Conservation (phyloP, 106 monocot genomes). For the Dioscorea alata region DNA sequence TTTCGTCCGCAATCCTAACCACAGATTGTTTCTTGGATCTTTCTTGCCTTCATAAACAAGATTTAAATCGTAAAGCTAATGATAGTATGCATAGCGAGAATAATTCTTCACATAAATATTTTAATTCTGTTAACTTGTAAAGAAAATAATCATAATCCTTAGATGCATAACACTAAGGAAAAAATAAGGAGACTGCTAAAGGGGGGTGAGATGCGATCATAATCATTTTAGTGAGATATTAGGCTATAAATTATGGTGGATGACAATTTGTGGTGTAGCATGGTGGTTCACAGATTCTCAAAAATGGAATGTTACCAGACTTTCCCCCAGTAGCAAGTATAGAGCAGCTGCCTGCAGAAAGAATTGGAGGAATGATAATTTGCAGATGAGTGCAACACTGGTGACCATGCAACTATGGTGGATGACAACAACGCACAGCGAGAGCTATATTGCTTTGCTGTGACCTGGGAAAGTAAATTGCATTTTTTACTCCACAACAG, state of each 20-base stretch:
- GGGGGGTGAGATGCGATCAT: no score
- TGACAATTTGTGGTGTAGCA: constrained; percentile 46
- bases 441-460: constrained; percentile 54
- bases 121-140: no score
- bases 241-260: no score
- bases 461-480: constrained; percentile 27
- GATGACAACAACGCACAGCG: constrained; percentile 63
- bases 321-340: constrained; percentile 82
- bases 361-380: background rate
- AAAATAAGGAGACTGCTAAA: no score
- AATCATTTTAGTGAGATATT: no score
- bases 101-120: no score
- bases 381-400: constrained; percentile 38
- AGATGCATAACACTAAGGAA: no score
- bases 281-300: constrained; percentile 53
- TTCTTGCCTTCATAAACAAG: no score
- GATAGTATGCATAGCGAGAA: no score
- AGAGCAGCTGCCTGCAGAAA: constrained; percentile 21
- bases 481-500: constrained; percentile 1
- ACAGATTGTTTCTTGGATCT: background rate
- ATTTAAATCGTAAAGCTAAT: no score
- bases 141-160: no score
- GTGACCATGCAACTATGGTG: constrained; percentile 75
- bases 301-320: constrained; percentile 79
- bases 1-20: constrained; percentile 46